Conservation (phyloP, 148 eudicot species). For the Rhododendron vialii region DNA sequence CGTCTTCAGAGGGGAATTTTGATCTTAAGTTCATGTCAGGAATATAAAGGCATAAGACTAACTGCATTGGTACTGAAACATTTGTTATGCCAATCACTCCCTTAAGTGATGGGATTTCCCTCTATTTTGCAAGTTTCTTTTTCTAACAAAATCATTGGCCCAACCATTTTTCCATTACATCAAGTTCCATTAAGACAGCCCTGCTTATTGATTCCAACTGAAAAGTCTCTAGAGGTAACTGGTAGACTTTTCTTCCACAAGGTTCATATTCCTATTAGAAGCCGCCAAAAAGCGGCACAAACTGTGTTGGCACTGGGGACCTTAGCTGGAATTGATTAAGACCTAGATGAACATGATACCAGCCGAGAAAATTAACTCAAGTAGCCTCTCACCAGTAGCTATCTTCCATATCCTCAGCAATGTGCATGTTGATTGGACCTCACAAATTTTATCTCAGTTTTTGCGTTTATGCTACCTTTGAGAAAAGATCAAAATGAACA, state of each 20-base stretch:
- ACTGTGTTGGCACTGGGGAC: not conserved
- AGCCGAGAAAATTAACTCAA: not conserved
- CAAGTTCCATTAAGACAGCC: conserved; percentile 8
- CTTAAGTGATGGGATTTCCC: not conserved
- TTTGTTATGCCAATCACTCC: not conserved
- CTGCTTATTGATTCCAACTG: not conserved
- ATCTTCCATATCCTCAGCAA: not conserved
- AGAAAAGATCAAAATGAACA: not conserved
- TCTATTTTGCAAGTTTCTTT: not conserved
- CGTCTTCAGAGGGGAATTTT: not conserved
- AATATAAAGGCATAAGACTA: not conserved
- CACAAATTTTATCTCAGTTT: not conserved
- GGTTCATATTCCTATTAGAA: not conserved
- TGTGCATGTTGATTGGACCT: not conserved
- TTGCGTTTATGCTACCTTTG: not conserved
- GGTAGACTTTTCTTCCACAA: not conserved
- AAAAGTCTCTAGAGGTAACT: not conserved
- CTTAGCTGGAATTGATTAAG: not conserved
- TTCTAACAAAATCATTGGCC: not conserved
- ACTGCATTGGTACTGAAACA: not conserved
- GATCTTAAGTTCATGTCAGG: not conserved
- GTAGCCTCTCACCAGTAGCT: not conserved
- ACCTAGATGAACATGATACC: not conserved
- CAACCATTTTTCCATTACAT: not conserved
- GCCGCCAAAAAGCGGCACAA: not conserved